Evolutionary conservation across 2,329 filamentous ascomycete species (phyloP), one percentile per base, ranked within the genome.

Genomic region (Sphaerulina musiva): DNA sequence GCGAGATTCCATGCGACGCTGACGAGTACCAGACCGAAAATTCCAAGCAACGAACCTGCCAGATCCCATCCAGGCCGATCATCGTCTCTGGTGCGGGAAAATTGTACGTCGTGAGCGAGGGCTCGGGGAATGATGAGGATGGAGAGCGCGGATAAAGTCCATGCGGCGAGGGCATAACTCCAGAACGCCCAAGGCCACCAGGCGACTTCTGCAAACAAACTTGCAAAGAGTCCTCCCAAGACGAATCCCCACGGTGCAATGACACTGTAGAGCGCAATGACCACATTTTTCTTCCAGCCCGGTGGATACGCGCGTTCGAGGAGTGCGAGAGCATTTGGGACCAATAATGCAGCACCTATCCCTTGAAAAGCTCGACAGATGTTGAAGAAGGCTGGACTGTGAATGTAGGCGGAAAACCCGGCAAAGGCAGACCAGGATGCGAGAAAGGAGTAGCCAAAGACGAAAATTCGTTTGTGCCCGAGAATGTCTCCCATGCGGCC

Each of bases 401-500:
- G 55, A 4, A 58, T 47, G 56, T 73, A 74, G 9, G 64, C 67
- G 26, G 65, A 68, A 57, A 73, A 69, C 6, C 72, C 72, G 20
- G 69, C 68, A 53, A 74, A 65, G 7, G 66, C 63, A 43, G 70
- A 73, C 72, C 72, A 75, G 20, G 69, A 55, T n/a, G 65, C 69
- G 6, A 72, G 65, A 58, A 69, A 73, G 34, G 64, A 63, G 54
- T 69, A 73, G 2, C 73, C 73, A 49, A 73, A 64, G 23, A 67
- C 64, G 41, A 74, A 68, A 39, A 74, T 62, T n/a, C 66, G 61
- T 57, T 73, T 72, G 63, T 75, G 69, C 26, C 73, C 72, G 39
- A 73, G 61, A 10, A 72, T 71, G 50, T 75, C 73, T 36, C 73
- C 73, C 50, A 74, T 61, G 14, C 72, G 68, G 9, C 74, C 73